Evolutionary conservation across 768 basidiomycete species (phyloP).

Genomic region (Exsudoporus frostii): DNA sequence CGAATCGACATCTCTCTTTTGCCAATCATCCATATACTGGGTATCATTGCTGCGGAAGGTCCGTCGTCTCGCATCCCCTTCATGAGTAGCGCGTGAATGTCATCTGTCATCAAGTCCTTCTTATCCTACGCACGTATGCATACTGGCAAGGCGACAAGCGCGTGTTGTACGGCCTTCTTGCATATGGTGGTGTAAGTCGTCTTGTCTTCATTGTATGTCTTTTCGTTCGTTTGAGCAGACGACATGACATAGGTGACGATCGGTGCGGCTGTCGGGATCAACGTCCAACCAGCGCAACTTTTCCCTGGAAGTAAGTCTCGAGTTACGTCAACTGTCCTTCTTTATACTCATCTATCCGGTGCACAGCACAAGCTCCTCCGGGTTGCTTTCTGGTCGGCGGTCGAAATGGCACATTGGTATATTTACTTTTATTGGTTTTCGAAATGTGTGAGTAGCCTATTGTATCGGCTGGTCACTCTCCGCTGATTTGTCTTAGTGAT

Average conservation of each 20-base stretch:
- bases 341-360: not conserved
- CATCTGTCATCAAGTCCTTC: constrained; percentile 6
- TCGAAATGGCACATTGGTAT: constrained; percentile 3
- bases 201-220: too few species aligned
- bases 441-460: constrained; percentile 2
- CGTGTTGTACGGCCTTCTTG: constrained; percentile 10
- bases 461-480: not conserved
- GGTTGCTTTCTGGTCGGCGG: not conserved
- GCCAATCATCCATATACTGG: constrained; percentile 8
- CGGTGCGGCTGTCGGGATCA: constrained; percentile 1
- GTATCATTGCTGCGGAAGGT: constrained; percentile 13
- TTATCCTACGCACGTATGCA: constrained; percentile 18
- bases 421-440: constrained; percentile 9
- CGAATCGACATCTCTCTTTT: not conserved
- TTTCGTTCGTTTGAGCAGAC: not conserved
- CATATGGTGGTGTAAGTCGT: constrained; percentile 9
- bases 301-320: not conserved
- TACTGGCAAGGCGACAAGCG: constrained; percentile 16
- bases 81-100: not conserved
- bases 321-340: not conserved
- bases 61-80: not conserved
- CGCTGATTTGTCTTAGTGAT: constrained; percentile 1
- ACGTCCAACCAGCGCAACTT: constrained; percentile 1
- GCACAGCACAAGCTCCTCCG: not conserved
- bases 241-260: constrained; percentile 4